Evolutionary conservation across 1,139 yeast species (phyloP), one percentile per base, ranked within the genome.

Genomic region (Taphrina confusa): DNA sequence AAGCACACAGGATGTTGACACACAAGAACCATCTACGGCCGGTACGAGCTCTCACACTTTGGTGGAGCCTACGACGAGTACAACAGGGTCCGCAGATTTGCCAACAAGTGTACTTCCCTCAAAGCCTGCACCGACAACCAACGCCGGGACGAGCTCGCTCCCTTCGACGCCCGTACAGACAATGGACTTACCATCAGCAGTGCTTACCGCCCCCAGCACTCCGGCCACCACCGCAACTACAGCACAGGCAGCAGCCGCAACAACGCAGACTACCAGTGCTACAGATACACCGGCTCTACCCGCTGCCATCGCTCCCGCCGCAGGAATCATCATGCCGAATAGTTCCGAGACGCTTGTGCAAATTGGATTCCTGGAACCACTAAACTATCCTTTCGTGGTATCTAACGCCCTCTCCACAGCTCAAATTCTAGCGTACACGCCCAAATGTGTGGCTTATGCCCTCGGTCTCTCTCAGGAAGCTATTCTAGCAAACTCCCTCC

Each of bases 371-470:
- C 69, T 70, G 59, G 72, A 73, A 61, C 68, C 73, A 2, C 68
- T 76, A 54, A 75, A 76, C 66, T 76, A 76, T 63, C 74, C 72
- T 33, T 75, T 75, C 66, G 73, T 76, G 33, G 77, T 72, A 6
- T 64, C 66, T 34, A 69, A 75, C 64, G 75, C 78, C 11, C 64
- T 75, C 23, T 69, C 78, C 2, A 78, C 75, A 4, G 78, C 79
- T 9, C 79, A 76, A 67, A 73, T 76, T 57, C 75, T 76, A 65
- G 69, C 72, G 46, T 74, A 73, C 65, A 66, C 76, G 57, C 78
- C 79, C 5, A 63, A 64, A 40, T 79, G 78, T 22, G 60, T 76
- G 16, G 71, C 75, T 3, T 67, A 70, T 52, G 78, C 76, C 6
- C 65, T 75, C 45, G 67, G 65, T 20, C 62, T 70, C 23, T 16